Evolutionary conservation across 768 basidiomycete genomes (phyloP).

Genomic region (Roridomyces roridus): DNA sequence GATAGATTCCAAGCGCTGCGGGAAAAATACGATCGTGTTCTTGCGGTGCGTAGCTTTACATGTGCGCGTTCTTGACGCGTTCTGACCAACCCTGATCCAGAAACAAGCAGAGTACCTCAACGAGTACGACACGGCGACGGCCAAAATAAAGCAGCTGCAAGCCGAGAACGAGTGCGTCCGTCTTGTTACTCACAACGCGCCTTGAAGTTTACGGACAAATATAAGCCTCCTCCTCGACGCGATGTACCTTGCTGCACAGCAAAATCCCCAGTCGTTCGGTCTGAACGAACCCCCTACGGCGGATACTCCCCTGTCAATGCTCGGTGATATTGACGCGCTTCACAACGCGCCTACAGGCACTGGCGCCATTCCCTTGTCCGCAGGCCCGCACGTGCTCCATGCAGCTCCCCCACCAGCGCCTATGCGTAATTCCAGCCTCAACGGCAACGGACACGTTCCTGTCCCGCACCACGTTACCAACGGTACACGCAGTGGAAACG

Average conservation of each 20-base stretch:
- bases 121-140: slow-evolving; percentile 45
- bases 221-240: slow-evolving; percentile 23
- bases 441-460: not conserved
- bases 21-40: slow-evolving; percentile 53
- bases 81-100: slow-evolving; percentile 30
- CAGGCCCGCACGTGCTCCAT: too few relatives aligned
- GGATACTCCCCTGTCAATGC: not conserved
- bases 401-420: too few relatives aligned
- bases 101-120: slow-evolving; percentile 43
- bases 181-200: not conserved
- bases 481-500: slow-evolving; percentile 5
- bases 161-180: slow-evolving; percentile 55
- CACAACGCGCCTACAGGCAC: not conserved
- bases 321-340: too few relatives aligned
- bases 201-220: not conserved
- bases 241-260: slow-evolving; percentile 18
- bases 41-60: slow-evolving; percentile 37
- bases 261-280: slow-evolving; percentile 16
- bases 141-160: slow-evolving; percentile 50
- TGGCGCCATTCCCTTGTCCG: slow-evolving; percentile 7
- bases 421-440: too few relatives aligned
- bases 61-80: too few relatives aligned
- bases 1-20: slow-evolving; percentile 53
- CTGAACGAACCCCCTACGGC: not conserved
- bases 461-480: slow-evolving; percentile 4